Conservation (phyloP, 306 rosid genomes). For the Fragaria iinumae region DNA sequence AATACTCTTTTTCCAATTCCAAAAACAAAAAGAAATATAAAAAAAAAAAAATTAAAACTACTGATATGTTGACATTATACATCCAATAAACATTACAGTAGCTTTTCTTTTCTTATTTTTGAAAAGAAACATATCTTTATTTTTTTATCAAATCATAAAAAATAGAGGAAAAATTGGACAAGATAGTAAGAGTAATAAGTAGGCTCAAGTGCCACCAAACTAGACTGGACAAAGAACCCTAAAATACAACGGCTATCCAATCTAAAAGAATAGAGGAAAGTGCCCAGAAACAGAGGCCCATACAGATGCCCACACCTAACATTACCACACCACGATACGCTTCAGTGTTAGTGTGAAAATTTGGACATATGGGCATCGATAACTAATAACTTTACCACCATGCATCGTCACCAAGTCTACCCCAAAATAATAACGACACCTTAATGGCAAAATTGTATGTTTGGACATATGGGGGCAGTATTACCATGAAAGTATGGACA, state of each 20-base stretch:
- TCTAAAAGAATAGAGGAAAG: background rate
- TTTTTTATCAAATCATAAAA: background rate
- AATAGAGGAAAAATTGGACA: background rate
- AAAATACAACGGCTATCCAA: background rate
- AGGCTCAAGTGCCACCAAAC: conserved; percentile 2
- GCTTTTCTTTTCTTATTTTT: background rate
- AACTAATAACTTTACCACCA: background rate
- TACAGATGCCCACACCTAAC: background rate
- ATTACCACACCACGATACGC: background rate
- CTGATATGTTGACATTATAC: background rate
- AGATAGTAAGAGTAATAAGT: background rate
- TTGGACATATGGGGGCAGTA: background rate
- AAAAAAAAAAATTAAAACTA: background rate
- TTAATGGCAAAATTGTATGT: background rate
- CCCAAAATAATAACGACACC: conserved; percentile 12
- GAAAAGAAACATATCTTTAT: background rate
- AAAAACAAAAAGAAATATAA: too few relatives aligned
- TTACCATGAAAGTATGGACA: background rate
- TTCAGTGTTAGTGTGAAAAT: background rate
- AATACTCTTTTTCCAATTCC: background rate
- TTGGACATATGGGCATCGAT: background rate
- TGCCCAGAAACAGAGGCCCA: background rate
- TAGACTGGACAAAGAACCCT: background rate
- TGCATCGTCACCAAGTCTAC: conserved; percentile 13
- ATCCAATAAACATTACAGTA: background rate